These are phyloP conservation scores for Ophiostoma piceae DNA, from an alignment of 2,329 filamentous ascomycete species.

Conservation along the genomic window DNA sequence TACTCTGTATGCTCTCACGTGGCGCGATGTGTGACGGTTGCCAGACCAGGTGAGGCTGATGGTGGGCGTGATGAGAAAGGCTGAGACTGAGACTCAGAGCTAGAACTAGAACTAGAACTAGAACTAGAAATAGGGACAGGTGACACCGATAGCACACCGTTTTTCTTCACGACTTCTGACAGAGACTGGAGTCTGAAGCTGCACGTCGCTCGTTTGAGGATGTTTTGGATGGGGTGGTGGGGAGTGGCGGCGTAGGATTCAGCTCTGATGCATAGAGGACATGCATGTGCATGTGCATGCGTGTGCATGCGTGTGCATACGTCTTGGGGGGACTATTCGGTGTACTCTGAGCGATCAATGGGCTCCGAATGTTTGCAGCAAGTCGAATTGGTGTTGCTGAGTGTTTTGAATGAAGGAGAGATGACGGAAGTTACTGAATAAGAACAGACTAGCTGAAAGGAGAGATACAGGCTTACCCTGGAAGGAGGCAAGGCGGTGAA, in stretches of 20 bases:
- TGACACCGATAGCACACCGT: not conserved
- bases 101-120: not conserved
- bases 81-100: not conserved
- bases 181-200: not conserved
- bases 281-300: not conserved
- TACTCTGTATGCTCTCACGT: not conserved
- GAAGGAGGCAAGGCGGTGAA: slow-evolving; percentile 3
- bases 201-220: not conserved
- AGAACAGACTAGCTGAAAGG: not conserved
- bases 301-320: too few relatives aligned
- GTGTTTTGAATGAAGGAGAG: not conserved
- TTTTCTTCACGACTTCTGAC: not conserved
- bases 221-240: not conserved
- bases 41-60: not conserved
- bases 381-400: not conserved
- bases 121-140: not conserved
- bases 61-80: not conserved
- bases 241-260: not conserved
- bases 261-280: not conserved
- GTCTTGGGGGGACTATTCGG: too few relatives aligned
- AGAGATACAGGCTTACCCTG: not conserved
- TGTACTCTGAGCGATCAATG: too few relatives aligned
- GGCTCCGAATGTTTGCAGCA: not conserved
- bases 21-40: not conserved
- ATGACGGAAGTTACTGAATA: not conserved